Evolutionary conservation across 2,329 filamentous ascomycete genomes (phyloP), one percentile per base, ranked within the genome.

Genomic region (Aspergillus carbonarius): DNA sequence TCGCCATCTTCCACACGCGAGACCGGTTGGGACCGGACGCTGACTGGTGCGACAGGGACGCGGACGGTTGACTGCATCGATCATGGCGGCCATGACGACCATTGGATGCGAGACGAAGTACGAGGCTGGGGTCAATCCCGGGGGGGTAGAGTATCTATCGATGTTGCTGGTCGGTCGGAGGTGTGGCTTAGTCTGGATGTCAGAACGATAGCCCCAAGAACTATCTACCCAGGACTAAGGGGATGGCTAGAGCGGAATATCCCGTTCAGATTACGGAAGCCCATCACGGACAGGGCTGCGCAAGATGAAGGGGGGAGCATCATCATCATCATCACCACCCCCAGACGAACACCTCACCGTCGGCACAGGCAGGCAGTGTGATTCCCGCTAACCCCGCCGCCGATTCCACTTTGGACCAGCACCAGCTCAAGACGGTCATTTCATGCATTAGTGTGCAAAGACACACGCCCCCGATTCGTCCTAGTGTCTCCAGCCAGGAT

Each of bases 401-500:
- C 13, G 23, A 25, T 47, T 47, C 42, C 20, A 47, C 42, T 25
- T 17, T 17, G 35, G 35, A 17, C 35, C 27, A 42, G 35, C 51
- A 40, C 50, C 35, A 40, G 39, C 50, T 53, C 35, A 17, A 48
- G 12, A 32, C 27, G 30, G 47, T 51, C 44, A 62, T 65, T 58
- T 59, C 55, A 54, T 65, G 63, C 63, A 65, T 65, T 65, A 63
- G 63, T 60, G 58, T 49, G 46, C 35, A 25, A 27, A 34, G 18
- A 8, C 32, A 18, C 27, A 10, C 13, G 49, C 7, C 42, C 27
- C 23, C 58, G 39, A 62, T 63, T 58, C 51, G 62, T 47, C 40
- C 15, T 54, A 51, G 17, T 23, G 25, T 17, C 34, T 17, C 7
- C 13, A 48, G 44, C 44, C 44, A 48, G 44, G 44, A 48, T 48